A percentile compares a stretch with the other conserved stretches of the same genome.
Evolutionary conservation across 495 filamentous ascomycete species (phyloP).

Genomic region (Aspergillus ellipticus): DNA sequence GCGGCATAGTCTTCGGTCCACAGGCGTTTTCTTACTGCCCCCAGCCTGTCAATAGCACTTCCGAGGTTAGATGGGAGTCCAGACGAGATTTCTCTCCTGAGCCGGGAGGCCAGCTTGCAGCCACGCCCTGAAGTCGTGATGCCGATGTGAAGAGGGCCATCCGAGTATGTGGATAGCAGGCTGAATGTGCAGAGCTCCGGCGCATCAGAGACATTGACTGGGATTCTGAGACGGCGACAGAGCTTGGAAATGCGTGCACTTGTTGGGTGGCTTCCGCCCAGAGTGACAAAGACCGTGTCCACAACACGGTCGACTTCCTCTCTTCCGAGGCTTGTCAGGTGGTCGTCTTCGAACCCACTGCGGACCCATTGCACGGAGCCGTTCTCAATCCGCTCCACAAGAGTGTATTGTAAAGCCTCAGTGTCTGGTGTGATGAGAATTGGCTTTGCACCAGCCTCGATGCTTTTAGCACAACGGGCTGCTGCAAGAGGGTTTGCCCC

Average conservation of each 20-base stretch:
- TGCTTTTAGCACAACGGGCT: slow-evolving; percentile 71
- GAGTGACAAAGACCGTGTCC: slow-evolving; percentile 89
- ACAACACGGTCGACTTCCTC: slow-evolving; percentile 75
- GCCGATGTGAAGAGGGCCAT: slow-evolving; percentile 91
- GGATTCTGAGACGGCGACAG: slow-evolving; percentile 77
- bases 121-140: slow-evolving; percentile 94
- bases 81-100: slow-evolving; percentile 81
- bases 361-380: slow-evolving; percentile 69
- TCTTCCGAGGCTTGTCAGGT: slow-evolving; percentile 72
- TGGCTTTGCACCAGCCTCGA: slow-evolving; percentile 83
- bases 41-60: slow-evolving; percentile 71
- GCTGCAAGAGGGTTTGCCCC: slow-evolving; percentile 85
- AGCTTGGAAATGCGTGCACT: slow-evolving; percentile 68
- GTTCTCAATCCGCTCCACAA: slow-evolving; percentile 69
- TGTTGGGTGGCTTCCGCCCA: slow-evolving; percentile 48
- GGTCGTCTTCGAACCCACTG: slow-evolving; percentile 65
- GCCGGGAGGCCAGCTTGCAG: slow-evolving; percentile 89
- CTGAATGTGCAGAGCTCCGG: slow-evolving; percentile 87
- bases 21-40: slow-evolving; percentile 68
- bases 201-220: slow-evolving; percentile 87
- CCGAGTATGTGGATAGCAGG: slow-evolving; percentile 79
- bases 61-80: slow-evolving; percentile 79
- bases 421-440: slow-evolving; percentile 73
- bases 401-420: slow-evolving; percentile 61
- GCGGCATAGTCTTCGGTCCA: slow-evolving; percentile 73